Evolutionary conservation across 768 basidiomycete genomes (phyloP), one percentile per base, ranked within the genome.

Genomic region (Trametopsis cervina): DNA sequence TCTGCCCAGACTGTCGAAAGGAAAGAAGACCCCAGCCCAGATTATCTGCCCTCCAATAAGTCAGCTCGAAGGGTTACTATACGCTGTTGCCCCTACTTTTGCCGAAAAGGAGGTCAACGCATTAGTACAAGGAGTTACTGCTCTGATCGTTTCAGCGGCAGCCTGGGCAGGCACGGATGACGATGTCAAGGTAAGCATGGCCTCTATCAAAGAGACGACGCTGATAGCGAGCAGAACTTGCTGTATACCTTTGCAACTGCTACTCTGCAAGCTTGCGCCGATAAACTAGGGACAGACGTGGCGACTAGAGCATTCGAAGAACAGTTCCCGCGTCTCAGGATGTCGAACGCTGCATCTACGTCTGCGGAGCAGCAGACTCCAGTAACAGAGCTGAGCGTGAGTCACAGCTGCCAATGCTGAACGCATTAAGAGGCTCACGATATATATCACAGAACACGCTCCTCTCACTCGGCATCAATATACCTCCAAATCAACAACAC

Each of bases 391-490:
- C 5, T 4, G 11, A 35, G 26, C 49, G 12, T 54, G 50, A 54
- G 60, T 59, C 46, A 29, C 40, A 42, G 11, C 12, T 11, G 10
- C 22, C 9, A 1, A 3, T 4, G 7, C 0, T 15, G 18, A n/a
- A n/a, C 38, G 2, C 41, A 0, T 4, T 22, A 41, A 11, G 15
- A 9, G 12, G 9, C 22, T 7, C 37, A 15, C 12, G 40, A 1
- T 41, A 20, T 6, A 4, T 27, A 10, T 11, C 21, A 0, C 27
- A 60, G 58, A 10, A 18, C n/a, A 48, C 53, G 4, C 42, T 61
- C 1, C 44, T 21, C 7, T 21, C 23, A n/a, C n/a, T 60, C 9
- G 72, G 55, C 51, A 23, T 64, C 59, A 25, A 58, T 52, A 24
- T 39, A 0, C 2, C 41, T 2, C 12, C 15, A 7, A 49, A 54